Conservation (phyloP, 129 eudicot genomes). For the Kitagawia praeruptora region DNA sequence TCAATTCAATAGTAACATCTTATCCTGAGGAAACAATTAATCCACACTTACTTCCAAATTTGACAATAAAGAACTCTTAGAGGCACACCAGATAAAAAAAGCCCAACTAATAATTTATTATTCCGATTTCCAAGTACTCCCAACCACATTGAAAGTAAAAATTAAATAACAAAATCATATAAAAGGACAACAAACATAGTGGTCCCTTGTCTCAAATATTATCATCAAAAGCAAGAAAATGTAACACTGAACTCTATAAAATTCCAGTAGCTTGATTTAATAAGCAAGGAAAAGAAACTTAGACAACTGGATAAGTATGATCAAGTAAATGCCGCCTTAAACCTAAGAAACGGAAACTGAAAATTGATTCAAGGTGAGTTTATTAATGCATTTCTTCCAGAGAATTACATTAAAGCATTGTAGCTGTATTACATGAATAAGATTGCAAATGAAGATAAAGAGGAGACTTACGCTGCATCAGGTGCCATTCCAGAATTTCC, state of each 20-base stretch:
- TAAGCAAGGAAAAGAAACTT: not conserved
- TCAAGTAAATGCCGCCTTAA: not conserved
- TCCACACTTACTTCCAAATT: not conserved
- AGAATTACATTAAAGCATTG: not conserved
- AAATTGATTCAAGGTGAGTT: not conserved
- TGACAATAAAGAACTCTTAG: not conserved
- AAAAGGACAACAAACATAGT: not conserved
- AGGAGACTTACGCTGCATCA: conserved; percentile 81
- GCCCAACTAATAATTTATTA: not conserved
- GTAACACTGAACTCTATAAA: not conserved
- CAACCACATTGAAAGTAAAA: not conserved
- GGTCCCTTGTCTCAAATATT: not conserved
- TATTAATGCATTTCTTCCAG: not conserved
- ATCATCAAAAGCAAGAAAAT: conserved; percentile 3
- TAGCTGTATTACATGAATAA: not conserved
- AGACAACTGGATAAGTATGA: not conserved
- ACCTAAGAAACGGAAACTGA: not conserved
- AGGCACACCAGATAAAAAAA: not conserved
- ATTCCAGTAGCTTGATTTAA: not conserved
- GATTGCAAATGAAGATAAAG: not conserved
- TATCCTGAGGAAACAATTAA: not conserved
- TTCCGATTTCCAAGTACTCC: not conserved
- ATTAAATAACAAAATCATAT: not conserved
- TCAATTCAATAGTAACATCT: not conserved
- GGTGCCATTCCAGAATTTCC: conserved; percentile 93